Evolutionary conservation across 768 basidiomycete genomes (phyloP).

Genomic region (Termitomyces sp.): DNA sequence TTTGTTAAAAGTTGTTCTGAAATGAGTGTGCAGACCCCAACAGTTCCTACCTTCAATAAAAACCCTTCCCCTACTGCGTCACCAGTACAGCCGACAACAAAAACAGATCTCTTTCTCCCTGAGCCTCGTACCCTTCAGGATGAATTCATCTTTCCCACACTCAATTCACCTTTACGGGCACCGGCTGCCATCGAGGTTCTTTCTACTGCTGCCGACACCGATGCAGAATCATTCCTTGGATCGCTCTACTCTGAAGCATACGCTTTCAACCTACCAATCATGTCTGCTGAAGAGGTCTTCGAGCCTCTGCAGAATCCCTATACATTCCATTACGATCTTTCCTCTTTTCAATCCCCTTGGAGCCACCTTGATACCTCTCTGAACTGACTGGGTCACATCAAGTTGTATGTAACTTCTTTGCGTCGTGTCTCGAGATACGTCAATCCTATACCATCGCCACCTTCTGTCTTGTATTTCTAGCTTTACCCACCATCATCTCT

Average conservation of each 20-base stretch:
- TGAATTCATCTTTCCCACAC: slow-evolving; percentile 6
- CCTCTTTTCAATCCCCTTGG: slow-evolving; percentile 5
- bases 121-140: not conserved
- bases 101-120: not conserved
- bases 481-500: not conserved
- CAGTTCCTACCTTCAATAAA: slow-evolving; percentile 14
- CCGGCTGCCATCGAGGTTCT: not conserved
- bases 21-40: slow-evolving; percentile 19
- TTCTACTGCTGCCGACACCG: not conserved
- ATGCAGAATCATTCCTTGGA: slow-evolving; percentile 5
- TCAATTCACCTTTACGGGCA: not conserved
- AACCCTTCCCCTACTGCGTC: not conserved
- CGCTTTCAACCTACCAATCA: not conserved
- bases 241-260: slow-evolving; percentile 8
- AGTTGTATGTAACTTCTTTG: not conserved
- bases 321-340: not conserved
- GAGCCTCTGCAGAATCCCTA: not conserved
- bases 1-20: not conserved
- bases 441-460: not conserved
- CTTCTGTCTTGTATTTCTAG: not conserved
- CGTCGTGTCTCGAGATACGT: not conserved
- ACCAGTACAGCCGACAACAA: not conserved
- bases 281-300: slow-evolving; percentile 4
- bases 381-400: not conserved
- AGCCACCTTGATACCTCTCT: not conserved